Evolutionary conservation across 2,329 filamentous ascomycete species (phyloP), one percentile per base, ranked within the genome.

Genomic region (Thielaviopsis musarum): DNA sequence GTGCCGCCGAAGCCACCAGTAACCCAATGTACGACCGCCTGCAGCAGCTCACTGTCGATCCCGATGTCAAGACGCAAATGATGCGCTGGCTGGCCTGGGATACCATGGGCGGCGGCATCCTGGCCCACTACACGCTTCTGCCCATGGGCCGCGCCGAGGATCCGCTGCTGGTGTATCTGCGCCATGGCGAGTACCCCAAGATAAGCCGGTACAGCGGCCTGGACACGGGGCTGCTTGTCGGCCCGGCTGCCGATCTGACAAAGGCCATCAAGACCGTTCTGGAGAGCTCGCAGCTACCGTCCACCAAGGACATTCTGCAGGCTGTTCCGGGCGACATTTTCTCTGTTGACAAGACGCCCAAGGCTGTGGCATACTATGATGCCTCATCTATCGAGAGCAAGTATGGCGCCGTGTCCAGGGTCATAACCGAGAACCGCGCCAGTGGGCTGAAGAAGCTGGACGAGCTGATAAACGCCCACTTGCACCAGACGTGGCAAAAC

Each of bases 41-140:
- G 58, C 84, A 90, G 69, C 70, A 70, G 38, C 70, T 81, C 60
- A 73, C 81, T n/a, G 67, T 90, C 30, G 76, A 83, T n/a, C 68
- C 76, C 0, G 74, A 73, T 1, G 70, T 93, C 61, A 83, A 85
- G 69, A 74, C 73, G 15, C 88, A 94, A 63, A 67, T 96, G 34
- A 83, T 88, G 75, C 78, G 86, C 64, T 96, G 90, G 90, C 73
- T 96, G 62, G 91, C 91, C 0, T 98, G 91, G 91, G 88, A 88
- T 58, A 84, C 85, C 62, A 93, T 95, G 88, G 85, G 85, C 13
- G 85, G 84, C 19, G 93, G 93, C 1, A 73, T 97, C 41, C 76
- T 97, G 54, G 78, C 85, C 17, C 84, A 91, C 68, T 85, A 85
- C 71, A 78, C 86, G n/a, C 78, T 89, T 26, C 77, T 95, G 57